Base-by-base conservation (phyloP, 495 filamentous ascomycete genomes). In the Penicillium flavigenum region DNA sequence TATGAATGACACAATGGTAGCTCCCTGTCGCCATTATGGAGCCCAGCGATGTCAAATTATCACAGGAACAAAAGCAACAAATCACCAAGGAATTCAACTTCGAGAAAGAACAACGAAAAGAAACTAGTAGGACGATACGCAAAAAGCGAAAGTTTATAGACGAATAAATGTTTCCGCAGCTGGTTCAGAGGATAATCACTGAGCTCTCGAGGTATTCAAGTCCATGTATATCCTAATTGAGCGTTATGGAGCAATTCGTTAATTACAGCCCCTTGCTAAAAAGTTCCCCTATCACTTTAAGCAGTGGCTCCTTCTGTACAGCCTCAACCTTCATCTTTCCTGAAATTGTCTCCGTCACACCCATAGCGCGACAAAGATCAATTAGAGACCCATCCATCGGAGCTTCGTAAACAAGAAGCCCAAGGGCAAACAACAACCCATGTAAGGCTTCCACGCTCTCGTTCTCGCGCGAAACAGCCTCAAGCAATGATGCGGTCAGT, bases 61-160 rank as follows among this genome's bases (percentile, higher is more conserved):
- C 68, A 10, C 81, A 85, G 59, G 67, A 72, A 0, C 72, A 78
- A 56, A 89, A 88, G 62, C 87, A 86, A 66, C 62, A 61, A 46
- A 85, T 90, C 43, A 81, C 87, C 6, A 59, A 67, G 32, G 88
- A 90, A 69, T 90, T 90, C 83, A 90, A 88, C 60, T 76, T 88
- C 8, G 88, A 90, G 32, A 16, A 36, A 36, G 32, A 5, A 36
- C 11, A 14, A 14, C 12, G 12, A 16, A 16, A 16, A 5, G 32
- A 36, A 12, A 36, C 14, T 16, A 36, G 0, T 16, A 36, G 5
- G 34, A 36, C 12, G 12, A 12, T 36, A 16, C 1, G 12, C 34
- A 36, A 36, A 36, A 36, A 11, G 34, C 4, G 12, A 0, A 14
- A 36, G 4, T 36, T 14, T 36, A 36, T 6, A 7, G 14, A 31